These are phyloP conservation scores for Magnolia kwangsiensis DNA, from an alignment of 164 flowering plant genomes.

Conservation along the genomic window DNA sequence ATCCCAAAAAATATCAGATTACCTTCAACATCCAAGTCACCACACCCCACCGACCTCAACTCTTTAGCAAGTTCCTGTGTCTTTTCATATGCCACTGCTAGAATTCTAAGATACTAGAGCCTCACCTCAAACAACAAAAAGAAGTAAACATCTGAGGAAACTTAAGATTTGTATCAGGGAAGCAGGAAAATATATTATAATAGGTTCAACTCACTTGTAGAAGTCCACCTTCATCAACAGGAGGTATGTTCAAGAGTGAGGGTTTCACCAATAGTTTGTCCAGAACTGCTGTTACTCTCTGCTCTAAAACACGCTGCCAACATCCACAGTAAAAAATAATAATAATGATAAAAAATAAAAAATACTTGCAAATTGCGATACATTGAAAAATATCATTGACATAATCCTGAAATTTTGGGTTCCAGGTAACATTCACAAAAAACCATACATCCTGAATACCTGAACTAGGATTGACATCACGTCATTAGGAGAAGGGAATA, in stretches of 20 bases:
- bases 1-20: neutral
- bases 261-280: constrained; percentile 89
- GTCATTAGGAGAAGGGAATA: constrained; percentile 96
- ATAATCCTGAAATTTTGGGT: neutral
- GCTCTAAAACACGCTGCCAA: constrained; percentile 86
- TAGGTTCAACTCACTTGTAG: constrained; percentile 59
- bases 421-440: neutral
- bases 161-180: constrained; percentile 9
- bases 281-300: constrained; percentile 79
- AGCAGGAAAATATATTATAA: neutral
- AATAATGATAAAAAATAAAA: too few species aligned
- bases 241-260: constrained; percentile 79
- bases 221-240: constrained; percentile 89
- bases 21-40: constrained; percentile 99
- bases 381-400: neutral
- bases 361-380: neutral
- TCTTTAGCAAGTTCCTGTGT: constrained; percentile 94
- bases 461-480: constrained; percentile 97
- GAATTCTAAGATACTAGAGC: constrained; percentile 89
- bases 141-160: constrained; percentile 19
- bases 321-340: constrained; percentile 7
- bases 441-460: constrained; percentile 34
- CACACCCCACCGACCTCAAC: constrained; percentile 87
- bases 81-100: constrained; percentile 95
- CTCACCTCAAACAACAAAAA: constrained; percentile 19